Base-by-base conservation (phyloP, 2,329 filamentous ascomycete species). In the Neobulgaria alba region DNA sequence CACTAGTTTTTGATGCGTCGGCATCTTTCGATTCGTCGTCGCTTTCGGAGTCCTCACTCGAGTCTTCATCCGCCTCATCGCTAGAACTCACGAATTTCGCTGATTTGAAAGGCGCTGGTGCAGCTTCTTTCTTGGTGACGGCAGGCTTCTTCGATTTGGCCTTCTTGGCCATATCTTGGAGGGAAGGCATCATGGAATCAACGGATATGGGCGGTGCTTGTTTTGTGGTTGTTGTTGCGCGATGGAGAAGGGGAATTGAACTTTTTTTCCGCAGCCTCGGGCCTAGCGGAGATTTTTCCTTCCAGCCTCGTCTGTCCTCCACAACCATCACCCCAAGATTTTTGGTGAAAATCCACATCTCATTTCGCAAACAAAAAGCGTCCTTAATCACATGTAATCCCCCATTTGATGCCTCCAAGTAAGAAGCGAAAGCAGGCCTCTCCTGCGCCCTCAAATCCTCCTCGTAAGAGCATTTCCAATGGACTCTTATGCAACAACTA, bases 61-160 rank as follows among this genome's bases (percentile, higher is more conserved):
- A 44, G 5, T 38, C 32, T 2, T 48, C 45, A 9, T 50, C 44
- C 3, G 49, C 44, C 1, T 57, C 54, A 19, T 57, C 57, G 40
- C 56, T 58, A 55, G 36, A 50, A 50, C 10, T 20, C 31, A 21
- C 36, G 41, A n/a, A n/a, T 23, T 42, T 45, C 3, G 37, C 10
- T 8, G 42, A 8, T 17, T 46, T 45, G n/a, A n/a, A n/a, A n/a
- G n/a, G n/a, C n/a, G n/a, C 16, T 33, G 5, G 29, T 12, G 29
- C 29, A 10, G 29, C 15, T 30, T 30, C 9, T n/a, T 10, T 30
- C 3, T 7, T 33, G 4, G 30, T 3, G 15, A 19, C 19, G 15
- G 5, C 8, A 18, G 15, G 4, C 4, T 35, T 47, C 33, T 47
- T 53, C 10, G 33, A 40, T 30, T 46, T 46, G 12, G 46, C 32